Evolutionary conservation across 139 green algal genomes (phyloP).

Genomic region (Coelastrella sp.): DNA sequence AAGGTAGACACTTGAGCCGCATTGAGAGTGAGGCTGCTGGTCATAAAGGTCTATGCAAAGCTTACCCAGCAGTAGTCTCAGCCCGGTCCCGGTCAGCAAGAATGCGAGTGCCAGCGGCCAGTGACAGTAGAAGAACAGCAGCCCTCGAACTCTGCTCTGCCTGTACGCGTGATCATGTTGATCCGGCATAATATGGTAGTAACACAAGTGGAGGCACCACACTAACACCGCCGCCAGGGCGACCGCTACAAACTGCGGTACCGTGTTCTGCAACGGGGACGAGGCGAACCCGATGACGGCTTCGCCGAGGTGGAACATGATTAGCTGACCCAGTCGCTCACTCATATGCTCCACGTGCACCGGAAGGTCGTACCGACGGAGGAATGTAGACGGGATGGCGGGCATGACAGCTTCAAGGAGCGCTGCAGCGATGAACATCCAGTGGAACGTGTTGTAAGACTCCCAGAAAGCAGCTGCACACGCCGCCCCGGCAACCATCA

Average conservation of each 20-base stretch:
- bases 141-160: conserved; percentile 14
- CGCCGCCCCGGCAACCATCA: neutral
- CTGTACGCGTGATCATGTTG: conserved; percentile 17
- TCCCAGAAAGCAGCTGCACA: neutral
- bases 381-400: neutral
- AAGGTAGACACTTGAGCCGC: too few relatives aligned
- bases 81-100: conserved; percentile 2
- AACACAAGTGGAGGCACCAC: neutral
- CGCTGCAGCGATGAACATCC: neutral
- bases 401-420: neutral
- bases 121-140: conserved; percentile 34
- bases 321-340: conserved; percentile 3
- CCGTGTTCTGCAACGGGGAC: neutral
- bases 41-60: too few relatives aligned
- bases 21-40: too few relatives aligned
- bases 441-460: neutral
- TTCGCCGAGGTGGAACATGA: conserved; percentile 20
- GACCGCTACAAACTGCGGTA: conserved; percentile 13
- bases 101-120: conserved; percentile 11
- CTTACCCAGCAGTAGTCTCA: conserved; percentile 13
- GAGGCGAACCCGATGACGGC: conserved; percentile 13
- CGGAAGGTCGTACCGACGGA: neutral
- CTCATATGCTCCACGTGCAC: conserved; percentile 34
- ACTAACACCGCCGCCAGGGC: neutral
- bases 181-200: conserved; percentile 27